Evolutionary conservation across 441 rosid species (phyloP).

Genomic region (Euphorbia schlechtendalii): DNA sequence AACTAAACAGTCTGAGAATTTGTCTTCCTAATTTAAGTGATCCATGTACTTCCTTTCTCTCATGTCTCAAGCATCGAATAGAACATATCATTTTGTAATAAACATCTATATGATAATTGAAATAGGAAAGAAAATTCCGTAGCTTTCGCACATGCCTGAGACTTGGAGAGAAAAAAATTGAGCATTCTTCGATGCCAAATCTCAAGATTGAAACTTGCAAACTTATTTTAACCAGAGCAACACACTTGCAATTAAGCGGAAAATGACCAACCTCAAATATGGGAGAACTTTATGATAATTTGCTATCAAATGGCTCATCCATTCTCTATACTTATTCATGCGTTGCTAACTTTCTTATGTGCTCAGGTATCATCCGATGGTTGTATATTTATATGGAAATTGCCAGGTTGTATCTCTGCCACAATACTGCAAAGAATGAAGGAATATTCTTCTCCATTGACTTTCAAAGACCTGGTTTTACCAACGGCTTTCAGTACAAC

Average conservation of each 20-base stretch:
- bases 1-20: not conserved
- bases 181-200: not conserved
- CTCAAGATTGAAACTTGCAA: not conserved
- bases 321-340: conserved; percentile 6
- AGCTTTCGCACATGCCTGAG: not conserved
- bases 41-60: not conserved
- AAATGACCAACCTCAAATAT: not conserved
- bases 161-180: not conserved
- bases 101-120: not conserved
- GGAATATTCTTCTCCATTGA: conserved; percentile 35
- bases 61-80: not conserved
- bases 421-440: conserved; percentile 49
- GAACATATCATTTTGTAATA: not conserved
- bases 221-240: conserved; percentile 4
- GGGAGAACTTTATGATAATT: not conserved
- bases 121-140: not conserved
- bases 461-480: conserved; percentile 34
- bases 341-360: conserved; percentile 16
- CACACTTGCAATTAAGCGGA: not conserved
- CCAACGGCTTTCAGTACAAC: conserved; percentile 34
- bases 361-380: conserved; percentile 69
- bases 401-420: conserved; percentile 48
- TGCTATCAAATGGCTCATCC: not conserved
- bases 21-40: not conserved
- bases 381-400: conserved; percentile 76